These are phyloP conservation scores for Uromyces viciae-fabae DNA, from an alignment of 1,284 basidiomycete species.

Conservation along the genomic window DNA sequence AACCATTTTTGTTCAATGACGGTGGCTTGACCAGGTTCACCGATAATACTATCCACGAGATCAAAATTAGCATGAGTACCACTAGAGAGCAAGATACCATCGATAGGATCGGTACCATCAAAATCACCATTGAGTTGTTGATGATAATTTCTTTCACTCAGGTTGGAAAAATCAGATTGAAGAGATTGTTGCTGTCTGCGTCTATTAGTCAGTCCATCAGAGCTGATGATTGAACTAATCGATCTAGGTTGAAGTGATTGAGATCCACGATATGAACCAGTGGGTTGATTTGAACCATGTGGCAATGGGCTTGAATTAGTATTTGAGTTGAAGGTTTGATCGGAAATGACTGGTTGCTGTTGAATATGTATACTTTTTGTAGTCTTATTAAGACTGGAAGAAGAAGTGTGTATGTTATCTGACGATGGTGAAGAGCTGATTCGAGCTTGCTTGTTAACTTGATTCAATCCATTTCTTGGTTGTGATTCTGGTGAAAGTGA, in stretches of 20 bases:
- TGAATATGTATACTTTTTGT: not conserved
- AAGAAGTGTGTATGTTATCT: no score
- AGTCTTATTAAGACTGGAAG: no score
- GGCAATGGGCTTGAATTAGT: not conserved
- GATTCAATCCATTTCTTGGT: not conserved
- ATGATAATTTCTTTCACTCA: slow-evolving; percentile 11
- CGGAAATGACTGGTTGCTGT: not conserved
- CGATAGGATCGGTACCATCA: not conserved
- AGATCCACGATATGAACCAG: not conserved
- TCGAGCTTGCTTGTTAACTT: not conserved
- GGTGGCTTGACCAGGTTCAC: slow-evolving; percentile 38
- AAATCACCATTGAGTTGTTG: not conserved
- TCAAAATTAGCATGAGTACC: not conserved
- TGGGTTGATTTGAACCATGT: not conserved
- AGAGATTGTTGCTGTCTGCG: slow-evolving; percentile 20
- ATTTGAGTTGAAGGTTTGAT: not conserved
- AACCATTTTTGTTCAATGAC: slow-evolving; percentile 30
- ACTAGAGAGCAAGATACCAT: not conserved
- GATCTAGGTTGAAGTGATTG: slow-evolving; percentile 24
- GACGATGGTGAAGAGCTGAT: not conserved
- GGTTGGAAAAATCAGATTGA: slow-evolving; percentile 22
- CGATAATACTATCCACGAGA: slow-evolving; percentile 27
- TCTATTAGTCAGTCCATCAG: slow-evolving; percentile 1
- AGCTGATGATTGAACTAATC: slow-evolving; percentile 17
- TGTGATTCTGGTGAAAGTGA: slow-evolving; percentile 14